phyloP scores from a whole-genome alignment of 2,329 filamentous ascomycete genomes.

The Tolypocladium pustulatum region DNA sequence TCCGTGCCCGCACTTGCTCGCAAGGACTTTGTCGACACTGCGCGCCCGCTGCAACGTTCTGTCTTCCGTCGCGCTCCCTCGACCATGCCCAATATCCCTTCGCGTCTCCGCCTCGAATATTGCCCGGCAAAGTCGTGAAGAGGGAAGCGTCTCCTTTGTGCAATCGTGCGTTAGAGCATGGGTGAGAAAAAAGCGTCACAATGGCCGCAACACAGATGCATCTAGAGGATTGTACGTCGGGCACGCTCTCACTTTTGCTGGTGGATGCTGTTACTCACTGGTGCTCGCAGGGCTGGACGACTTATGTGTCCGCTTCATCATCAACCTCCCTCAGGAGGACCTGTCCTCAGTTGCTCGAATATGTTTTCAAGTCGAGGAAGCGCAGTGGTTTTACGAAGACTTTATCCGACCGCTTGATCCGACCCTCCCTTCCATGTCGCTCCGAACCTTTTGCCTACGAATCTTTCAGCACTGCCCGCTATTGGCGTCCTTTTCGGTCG shows the following conservation, averaged over 20 bases:
- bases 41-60: background rate
- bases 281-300: slow-evolving; percentile 73
- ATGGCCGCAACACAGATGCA: slow-evolving; percentile 75
- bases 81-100: slow-evolving; percentile 22
- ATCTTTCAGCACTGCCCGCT: slow-evolving; percentile 94
- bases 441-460: slow-evolving; percentile 75
- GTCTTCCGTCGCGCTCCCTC: slow-evolving; percentile 1
- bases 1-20: background rate
- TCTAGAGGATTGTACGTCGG: slow-evolving; percentile 70
- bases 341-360: slow-evolving; percentile 83
- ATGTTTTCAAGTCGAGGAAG: slow-evolving; percentile 97
- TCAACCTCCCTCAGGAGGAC: slow-evolving; percentile 90
- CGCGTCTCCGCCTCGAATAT: slow-evolving; percentile 17
- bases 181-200: slow-evolving; percentile 29
- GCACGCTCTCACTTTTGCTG: background rate
- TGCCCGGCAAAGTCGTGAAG: slow-evolving; percentile 20
- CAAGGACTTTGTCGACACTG: background rate
- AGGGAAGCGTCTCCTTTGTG: slow-evolving; percentile 1
- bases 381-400: slow-evolving; percentile 99
- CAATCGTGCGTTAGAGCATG: slow-evolving; percentile 13
- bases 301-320: slow-evolving; percentile 93
- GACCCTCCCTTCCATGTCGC: slow-evolving; percentile 70
- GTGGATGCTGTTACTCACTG: slow-evolving; percentile 11
- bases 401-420: slow-evolving; percentile 90
- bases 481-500: slow-evolving; percentile 67